A percentile compares a stretch with the other conserved stretches of the same genome.
Evolutionary conservation across 805 yeast species (phyloP).

Genomic region (Cephaloascus albidus): DNA sequence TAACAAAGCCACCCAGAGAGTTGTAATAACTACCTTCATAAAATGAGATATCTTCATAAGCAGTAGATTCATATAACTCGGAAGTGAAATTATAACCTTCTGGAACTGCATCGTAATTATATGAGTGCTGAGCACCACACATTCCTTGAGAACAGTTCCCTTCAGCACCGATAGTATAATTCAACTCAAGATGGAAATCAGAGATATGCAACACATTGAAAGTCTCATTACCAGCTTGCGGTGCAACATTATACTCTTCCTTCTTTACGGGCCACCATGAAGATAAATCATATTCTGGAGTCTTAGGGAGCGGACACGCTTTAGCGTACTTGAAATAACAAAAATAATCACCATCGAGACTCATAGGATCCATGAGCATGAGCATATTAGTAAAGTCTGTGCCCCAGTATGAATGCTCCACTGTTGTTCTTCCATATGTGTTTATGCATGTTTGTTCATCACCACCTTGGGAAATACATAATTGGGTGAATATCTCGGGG

Average conservation of each 20-base stretch:
- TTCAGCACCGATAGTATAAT: slow-evolving; percentile 45
- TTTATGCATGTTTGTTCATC: slow-evolving; percentile 13
- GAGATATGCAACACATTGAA: slow-evolving; percentile 59
- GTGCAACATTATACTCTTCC: neutral
- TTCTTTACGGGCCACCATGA: neutral
- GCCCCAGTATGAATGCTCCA: slow-evolving; percentile 17
- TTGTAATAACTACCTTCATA: slow-evolving; percentile 21
- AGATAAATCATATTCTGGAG: slow-evolving; percentile 1
- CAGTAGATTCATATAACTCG: slow-evolving; percentile 11
- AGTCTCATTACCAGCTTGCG: slow-evolving; percentile 9
- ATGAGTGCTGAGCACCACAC: slow-evolving; percentile 53
- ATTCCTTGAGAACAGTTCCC: slow-evolving; percentile 45
- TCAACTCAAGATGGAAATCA: slow-evolving; percentile 56
- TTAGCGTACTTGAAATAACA: slow-evolving; percentile 10
- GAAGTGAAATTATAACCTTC: slow-evolving; percentile 19
- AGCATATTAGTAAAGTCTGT: slow-evolving; percentile 11
- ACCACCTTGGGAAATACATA: neutral
- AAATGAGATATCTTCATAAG: slow-evolving; percentile 11
- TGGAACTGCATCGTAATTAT: slow-evolving; percentile 17
- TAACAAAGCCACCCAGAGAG: slow-evolving; percentile 12
- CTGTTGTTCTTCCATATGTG: slow-evolving; percentile 26
- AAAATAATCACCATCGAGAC: slow-evolving; percentile 15
- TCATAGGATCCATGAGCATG: slow-evolving; percentile 12
- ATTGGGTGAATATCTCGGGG: neutral
- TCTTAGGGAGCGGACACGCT: slow-evolving; percentile 4